Percentiles rank a stretch among this genome's conserved stretches.
These are phyloP conservation scores for Seminavis robusta DNA, from an alignment of 108 stramenopile genomes.

Conservation along the genomic window DNA sequence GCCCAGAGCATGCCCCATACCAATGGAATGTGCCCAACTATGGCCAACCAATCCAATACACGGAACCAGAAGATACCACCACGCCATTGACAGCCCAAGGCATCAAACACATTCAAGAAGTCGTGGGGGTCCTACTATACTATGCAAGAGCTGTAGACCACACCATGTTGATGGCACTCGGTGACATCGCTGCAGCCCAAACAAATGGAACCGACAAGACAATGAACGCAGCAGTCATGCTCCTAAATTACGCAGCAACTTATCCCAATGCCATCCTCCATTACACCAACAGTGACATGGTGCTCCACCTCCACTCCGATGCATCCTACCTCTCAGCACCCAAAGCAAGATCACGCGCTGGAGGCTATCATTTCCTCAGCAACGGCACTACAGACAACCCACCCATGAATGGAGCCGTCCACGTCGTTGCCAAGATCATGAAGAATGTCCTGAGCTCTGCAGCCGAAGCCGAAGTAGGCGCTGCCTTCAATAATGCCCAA, in stretches of 20 bases:
- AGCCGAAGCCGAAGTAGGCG: too few relatives aligned
- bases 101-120: slow-evolving; percentile 28
- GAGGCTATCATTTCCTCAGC: slow-evolving; percentile 23
- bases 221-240: slow-evolving; percentile 9
- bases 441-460: too few relatives aligned
- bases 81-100: slow-evolving; percentile 4
- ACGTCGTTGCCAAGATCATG: too few relatives aligned
- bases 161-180: slow-evolving; percentile 33
- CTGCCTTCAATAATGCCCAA: too few relatives aligned
- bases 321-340: slow-evolving; percentile 31
- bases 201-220: slow-evolving; percentile 24
- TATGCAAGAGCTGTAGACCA: slow-evolving; percentile 35
- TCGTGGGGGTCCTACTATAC: slow-evolving; percentile 37
- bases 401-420: too few relatives aligned
- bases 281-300: slow-evolving; percentile 40
- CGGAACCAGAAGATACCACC: slow-evolving; percentile 9
- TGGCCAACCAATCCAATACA: slow-evolving; percentile 34
- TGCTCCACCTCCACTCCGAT: slow-evolving; percentile 27
- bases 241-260: slow-evolving; percentile 47
- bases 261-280: slow-evolving; percentile 41
- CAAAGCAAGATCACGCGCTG: slow-evolving; percentile 32
- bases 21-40: slow-evolving; percentile 25
- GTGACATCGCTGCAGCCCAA: slow-evolving; percentile 25
- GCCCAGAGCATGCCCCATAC: slow-evolving; percentile 40
- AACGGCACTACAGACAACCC: too few relatives aligned